phyloP scores from a whole-genome alignment of 371 early-diverging fungal species.

The Mucor piriformis region DNA sequence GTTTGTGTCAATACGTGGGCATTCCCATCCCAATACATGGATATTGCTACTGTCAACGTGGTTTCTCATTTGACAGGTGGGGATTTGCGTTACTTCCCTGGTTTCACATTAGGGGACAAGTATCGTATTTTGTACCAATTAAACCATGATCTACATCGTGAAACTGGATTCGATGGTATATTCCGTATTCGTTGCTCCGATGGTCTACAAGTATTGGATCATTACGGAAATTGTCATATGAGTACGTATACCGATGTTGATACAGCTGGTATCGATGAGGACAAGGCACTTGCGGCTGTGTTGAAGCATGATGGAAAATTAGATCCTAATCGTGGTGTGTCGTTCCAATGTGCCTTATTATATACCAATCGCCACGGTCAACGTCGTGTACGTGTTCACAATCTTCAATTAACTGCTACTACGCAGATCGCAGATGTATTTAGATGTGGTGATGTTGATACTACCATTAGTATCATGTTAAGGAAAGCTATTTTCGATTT shows the following conservation, averaged over 20 bases:
- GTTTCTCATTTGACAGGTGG: conserved; percentile 87
- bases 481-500: conserved; percentile 84
- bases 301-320: conserved; percentile 93
- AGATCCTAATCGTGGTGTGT: conserved; percentile 80
- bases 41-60: conserved; percentile 81
- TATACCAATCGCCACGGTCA: conserved; percentile 90
- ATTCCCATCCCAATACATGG: conserved; percentile 86
- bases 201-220: conserved; percentile 86
- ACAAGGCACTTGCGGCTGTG: conserved; percentile 83
- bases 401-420: conserved; percentile 80
- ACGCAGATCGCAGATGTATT: conserved; percentile 86
- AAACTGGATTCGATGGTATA: conserved; percentile 89
- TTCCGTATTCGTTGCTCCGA: conserved; percentile 91
- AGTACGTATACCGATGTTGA: conserved; percentile 93
- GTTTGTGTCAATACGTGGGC: conserved; percentile 88
- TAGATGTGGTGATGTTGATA: conserved; percentile 90
- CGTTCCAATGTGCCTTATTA: conserved; percentile 90
- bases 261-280: conserved; percentile 88
- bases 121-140: conserved; percentile 75
- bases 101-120: conserved; percentile 77
- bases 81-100: conserved; percentile 77
- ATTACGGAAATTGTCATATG: conserved; percentile 95
- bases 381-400: conserved; percentile 91
- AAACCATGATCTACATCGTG: conserved; percentile 69
- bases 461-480: conserved; percentile 80